Base-by-base conservation (phyloP, 306 rosid genomes). In the Ammopiptanthus mongolicus region DNA sequence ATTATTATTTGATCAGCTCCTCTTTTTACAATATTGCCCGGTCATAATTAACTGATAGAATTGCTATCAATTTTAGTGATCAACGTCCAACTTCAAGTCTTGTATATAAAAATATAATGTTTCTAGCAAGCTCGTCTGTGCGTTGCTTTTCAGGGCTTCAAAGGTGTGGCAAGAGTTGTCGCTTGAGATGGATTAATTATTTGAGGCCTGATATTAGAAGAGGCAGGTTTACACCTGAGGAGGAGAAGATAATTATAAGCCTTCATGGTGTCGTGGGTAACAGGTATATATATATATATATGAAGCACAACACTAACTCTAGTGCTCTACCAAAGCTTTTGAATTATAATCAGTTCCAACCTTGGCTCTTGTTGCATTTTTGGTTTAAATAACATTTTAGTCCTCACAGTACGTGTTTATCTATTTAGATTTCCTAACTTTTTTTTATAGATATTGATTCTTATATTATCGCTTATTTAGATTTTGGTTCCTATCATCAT, bases 181-280 rank as follows among this genome's bases (percentile, higher is more conserved):
- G 98, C 0, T 69, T 94, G 85, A 90, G 98, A 77, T 94, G 98
- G 98, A 91, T 94, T 75, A 94, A 94, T 87, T 94, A 94, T 87
- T 79, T 94, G 84, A 89, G 98, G 80, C 98, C 98, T n/a, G 98
- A 94, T 81, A 94, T 94, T 59, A 86, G 97, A 81, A 86, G 98
- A 88, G 98, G 98, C 22, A 84, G 98, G 65, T 94, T 94, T 78
- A 84, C 96, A 72, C 90, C 94, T 0, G 98, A 94, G 78, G 98
- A 94, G 73, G 98, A 94, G 86, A 94, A 94, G 60, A 65, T 94
- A 78, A 94, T 94, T 79, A 94, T 94, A 39, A 94, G 87, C 66
- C 96, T 94, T 73, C 98, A 94, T 68, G 91, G 87, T 1, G 97
- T 91, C 47, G 98, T 94, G 21, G 98, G 98, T 57, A 94, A 94